phyloP scores from a whole-genome alignment of 306 rosid species.

The Senna tora region DNA sequence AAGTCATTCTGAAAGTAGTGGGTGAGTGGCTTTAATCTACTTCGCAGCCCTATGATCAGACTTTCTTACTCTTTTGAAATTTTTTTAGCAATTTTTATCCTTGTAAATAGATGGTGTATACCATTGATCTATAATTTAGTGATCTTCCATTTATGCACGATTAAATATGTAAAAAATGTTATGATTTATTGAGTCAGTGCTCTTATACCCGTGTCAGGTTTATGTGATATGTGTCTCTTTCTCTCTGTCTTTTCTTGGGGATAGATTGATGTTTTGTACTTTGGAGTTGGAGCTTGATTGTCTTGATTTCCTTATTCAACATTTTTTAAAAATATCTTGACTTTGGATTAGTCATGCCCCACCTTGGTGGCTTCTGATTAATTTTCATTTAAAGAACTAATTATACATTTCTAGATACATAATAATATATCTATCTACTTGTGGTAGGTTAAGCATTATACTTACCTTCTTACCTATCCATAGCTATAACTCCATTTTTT shows the following conservation, averaged over 20 bases:
- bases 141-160: neutral
- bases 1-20: no score
- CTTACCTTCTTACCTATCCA: neutral
- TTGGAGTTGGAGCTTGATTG: neutral
- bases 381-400: neutral
- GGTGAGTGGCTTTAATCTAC: no score
- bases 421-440: neutral
- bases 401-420: neutral
- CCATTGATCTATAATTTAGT: no score
- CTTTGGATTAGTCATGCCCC: no score
- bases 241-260: neutral
- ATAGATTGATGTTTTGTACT: neutral
- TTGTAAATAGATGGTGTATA: no score
- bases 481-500: neutral
- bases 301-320: neutral
- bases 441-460: neutral
- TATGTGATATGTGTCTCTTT: neutral
- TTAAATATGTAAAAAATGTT: slow-evolving; percentile 7
- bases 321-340: no score
- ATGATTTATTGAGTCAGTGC: neutral
- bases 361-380: neutral
- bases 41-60: no score
- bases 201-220: neutral
- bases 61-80: no score
- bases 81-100: no score